Conservation (phyloP, 305 asterid genomes). For the Solanum chacoense region DNA sequence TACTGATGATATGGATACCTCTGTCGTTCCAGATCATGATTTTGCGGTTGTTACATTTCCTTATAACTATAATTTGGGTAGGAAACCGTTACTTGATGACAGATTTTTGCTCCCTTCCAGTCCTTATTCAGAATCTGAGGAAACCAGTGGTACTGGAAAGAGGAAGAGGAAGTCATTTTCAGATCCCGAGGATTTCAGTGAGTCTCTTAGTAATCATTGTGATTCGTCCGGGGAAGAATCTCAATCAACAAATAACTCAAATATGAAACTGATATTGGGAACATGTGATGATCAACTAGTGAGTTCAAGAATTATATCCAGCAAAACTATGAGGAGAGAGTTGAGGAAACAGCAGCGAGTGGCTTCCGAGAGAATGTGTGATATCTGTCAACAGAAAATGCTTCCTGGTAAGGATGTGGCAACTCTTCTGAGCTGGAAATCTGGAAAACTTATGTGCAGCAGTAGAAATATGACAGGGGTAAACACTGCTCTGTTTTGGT, state of each 20-base stretch:
- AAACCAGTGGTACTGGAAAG: conserved; percentile 20
- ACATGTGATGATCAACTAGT: conserved; percentile 70
- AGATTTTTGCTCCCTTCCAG: conserved; percentile 50
- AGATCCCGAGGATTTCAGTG: conserved; percentile 56
- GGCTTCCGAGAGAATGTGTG: conserved; percentile 77
- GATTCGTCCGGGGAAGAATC: conserved; percentile 82
- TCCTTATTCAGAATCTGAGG: conserved; percentile 49
- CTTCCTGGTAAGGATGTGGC: conserved; percentile 84
- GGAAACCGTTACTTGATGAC: conserved; percentile 48
- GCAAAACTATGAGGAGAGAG: conserved; percentile 66
- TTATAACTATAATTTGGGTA: conserved; percentile 61
- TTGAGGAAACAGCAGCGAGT: conserved; percentile 51
- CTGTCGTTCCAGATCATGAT: conserved; percentile 49
- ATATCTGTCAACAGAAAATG: conserved; percentile 83
- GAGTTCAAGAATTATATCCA: conserved; percentile 39
- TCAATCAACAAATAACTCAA: conserved; percentile 38
- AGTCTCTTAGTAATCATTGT: conserved; percentile 26
- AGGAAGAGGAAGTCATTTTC: conserved; percentile 73
- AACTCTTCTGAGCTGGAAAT: conserved; percentile 59
- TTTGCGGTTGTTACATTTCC: conserved; percentile 71
- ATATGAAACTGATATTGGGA: conserved; percentile 24
- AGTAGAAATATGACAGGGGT: conserved; percentile 91
- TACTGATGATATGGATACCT: conserved; percentile 11
- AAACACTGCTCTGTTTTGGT: conserved; percentile 6
- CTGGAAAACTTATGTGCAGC: conserved; percentile 85